These are phyloP conservation scores for Cyclostephanos tholiformis DNA, from an alignment of 108 stramenopile genomes.

Conservation along the genomic window DNA sequence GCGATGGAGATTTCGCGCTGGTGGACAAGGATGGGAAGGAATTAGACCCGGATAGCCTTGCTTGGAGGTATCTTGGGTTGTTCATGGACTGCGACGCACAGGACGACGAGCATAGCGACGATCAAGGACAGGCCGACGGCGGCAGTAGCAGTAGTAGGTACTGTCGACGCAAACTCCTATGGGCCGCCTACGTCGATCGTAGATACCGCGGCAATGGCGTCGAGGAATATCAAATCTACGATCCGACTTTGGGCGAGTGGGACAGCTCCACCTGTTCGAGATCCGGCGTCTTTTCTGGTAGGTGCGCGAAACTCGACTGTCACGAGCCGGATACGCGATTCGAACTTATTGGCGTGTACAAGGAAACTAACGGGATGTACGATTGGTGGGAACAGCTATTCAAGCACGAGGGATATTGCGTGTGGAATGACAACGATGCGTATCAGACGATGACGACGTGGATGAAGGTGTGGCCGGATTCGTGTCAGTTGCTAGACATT, in stretches of 20 bases:
- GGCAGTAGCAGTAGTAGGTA: no score
- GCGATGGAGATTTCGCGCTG: no score
- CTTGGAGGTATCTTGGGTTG: no score
- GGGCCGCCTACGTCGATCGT: constrained; percentile 47
- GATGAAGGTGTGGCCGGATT: constrained; percentile 39
- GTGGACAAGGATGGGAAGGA: no score
- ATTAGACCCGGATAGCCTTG: no score
- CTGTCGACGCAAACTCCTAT: constrained; percentile 36
- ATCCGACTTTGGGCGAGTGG: constrained; percentile 25
- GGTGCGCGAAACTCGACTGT: constrained; percentile 46
- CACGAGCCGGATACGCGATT: constrained; percentile 40
- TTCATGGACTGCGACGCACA: no score
- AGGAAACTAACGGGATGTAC: constrained; percentile 45
- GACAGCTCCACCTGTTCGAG: constrained; percentile 31
- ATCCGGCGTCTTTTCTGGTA: background rate
- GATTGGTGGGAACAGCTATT: constrained; percentile 49
- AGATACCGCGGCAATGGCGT: constrained; percentile 38
- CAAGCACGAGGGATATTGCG: constrained; percentile 51
- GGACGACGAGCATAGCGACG: no score
- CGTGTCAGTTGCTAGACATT: constrained; percentile 20
- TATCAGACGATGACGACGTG: constrained; percentile 39
- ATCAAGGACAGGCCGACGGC: no score
- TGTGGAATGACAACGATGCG: constrained; percentile 40
- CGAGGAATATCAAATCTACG: constrained; percentile 52
- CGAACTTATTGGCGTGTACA: constrained; percentile 44